phyloP scores from a whole-genome alignment of 306 rosid genomes.

The Prunus fruticosa region DNA sequence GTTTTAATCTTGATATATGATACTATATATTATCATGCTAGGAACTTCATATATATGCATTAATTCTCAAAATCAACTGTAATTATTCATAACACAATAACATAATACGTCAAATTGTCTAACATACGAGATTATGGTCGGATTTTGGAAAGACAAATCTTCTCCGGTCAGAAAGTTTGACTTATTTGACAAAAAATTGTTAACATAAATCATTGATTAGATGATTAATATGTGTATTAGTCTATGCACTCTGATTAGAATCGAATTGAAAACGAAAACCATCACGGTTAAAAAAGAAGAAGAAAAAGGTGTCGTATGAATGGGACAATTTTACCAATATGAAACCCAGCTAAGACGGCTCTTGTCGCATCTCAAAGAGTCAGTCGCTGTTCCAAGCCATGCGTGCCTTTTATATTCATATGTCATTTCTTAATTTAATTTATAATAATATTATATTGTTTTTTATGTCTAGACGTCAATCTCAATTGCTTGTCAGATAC shows the following conservation, averaged over 20 bases:
- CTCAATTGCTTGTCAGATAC: neutral
- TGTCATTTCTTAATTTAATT: neutral
- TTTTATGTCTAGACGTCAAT: neutral
- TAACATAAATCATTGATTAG: too few species aligned
- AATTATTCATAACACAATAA: too few species aligned
- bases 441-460: neutral
- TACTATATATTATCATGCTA: too few species aligned
- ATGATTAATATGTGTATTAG: too few species aligned
- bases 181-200: too few species aligned
- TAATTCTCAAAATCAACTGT: too few species aligned
- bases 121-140: too few species aligned
- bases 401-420: constrained; percentile 16
- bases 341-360: constrained; percentile 20
- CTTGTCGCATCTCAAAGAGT: constrained; percentile 2
- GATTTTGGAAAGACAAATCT: too few species aligned
- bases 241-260: neutral
- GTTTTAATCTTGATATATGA: too few species aligned
- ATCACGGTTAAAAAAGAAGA: neutral
- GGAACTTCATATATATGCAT: too few species aligned
- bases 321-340: neutral
- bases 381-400: constrained; percentile 22
- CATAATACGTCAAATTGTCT: too few species aligned
- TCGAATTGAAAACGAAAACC: neutral
- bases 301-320: neutral
- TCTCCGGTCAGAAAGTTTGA: too few species aligned